These are phyloP conservation scores for Dicorynia guianensis DNA, from an alignment of 306 rosid genomes.

Conservation along the genomic window DNA sequence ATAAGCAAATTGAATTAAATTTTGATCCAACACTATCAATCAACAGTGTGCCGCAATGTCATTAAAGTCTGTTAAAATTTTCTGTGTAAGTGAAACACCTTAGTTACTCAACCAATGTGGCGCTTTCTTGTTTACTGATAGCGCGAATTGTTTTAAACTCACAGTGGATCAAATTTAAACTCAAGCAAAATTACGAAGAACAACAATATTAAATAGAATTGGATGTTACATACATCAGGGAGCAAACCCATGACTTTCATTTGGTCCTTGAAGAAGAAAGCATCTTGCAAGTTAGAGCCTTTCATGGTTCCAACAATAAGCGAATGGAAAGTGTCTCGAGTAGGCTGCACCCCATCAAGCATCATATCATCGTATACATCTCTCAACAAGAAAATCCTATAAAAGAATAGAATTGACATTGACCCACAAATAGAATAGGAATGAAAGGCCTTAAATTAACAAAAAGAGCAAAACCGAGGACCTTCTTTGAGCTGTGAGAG, in stretches of 20 bases:
- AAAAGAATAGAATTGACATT: slow-evolving; percentile 13
- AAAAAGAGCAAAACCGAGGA: slow-evolving; percentile 1
- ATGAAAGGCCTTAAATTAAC: background rate
- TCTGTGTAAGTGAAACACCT: too few species aligned
- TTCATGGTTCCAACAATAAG: slow-evolving; percentile 80
- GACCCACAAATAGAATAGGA: background rate
- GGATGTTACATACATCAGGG: slow-evolving; percentile 72
- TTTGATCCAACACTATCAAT: too few species aligned
- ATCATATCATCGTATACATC: slow-evolving; percentile 87
- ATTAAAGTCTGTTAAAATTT: too few species aligned
- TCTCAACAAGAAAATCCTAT: slow-evolving; percentile 72
- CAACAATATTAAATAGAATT: background rate
- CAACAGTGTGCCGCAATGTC: too few species aligned
- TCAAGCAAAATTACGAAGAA: background rate
- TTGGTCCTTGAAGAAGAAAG: slow-evolving; percentile 79
- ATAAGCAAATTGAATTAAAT: background rate
- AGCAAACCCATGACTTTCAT: slow-evolving; percentile 85
- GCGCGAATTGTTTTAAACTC: too few species aligned
- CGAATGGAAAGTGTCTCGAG: slow-evolving; percentile 75
- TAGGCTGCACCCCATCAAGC: slow-evolving; percentile 97
- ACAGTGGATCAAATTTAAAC: too few species aligned
- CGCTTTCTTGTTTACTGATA: too few species aligned
- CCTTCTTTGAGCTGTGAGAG: slow-evolving; percentile 74
- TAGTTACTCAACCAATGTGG: too few species aligned
- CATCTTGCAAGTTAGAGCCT: slow-evolving; percentile 77